Base-by-base conservation (phyloP, 176 grass and related monocot genomes). In the Carex kokanica region DNA sequence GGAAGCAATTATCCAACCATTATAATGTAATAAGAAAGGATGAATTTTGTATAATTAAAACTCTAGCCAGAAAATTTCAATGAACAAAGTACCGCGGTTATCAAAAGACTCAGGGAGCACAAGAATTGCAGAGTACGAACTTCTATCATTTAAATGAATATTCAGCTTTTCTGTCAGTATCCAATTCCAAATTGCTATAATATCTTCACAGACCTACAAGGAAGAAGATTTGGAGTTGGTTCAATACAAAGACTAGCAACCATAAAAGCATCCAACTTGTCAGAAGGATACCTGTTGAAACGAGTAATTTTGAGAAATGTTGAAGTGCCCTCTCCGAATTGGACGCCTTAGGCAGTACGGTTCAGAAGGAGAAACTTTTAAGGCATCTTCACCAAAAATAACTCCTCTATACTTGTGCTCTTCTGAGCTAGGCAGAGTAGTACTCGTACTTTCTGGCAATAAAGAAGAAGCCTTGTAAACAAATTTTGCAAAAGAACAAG, bases 91-190 rank as follows among this genome's bases (percentile, higher is more conserved):
- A 98, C 95, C 95, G 84, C 95, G 84, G 75, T 86, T 98, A 83
- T 95, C 95, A 91, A 98, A 98, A 82, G 92, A 87, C 85, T 98
- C 95, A 23, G 89, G 92, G 31, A 98, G 81, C 87, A 98, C 92
- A 91, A 98, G 86, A 79, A 98, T 87, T 65, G 69, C 90, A 90
- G 90, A 93, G 85, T 94, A 98, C 10, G 91, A 60, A 79, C 78
- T 61, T 90, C 95, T 87, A 17, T 98, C 95, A 84, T 64, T 87
- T 81, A 68, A 74, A 62, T 91, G 88, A 60, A 98, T 91, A 90
- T 95, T 91, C 84, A 95, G 83, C 64, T 98, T 98, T 86, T 93
- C 91, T 14, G 85, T 95, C 87, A 98, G 70, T 84, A 91, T 78
- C 92, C 95, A 95, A 78, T 93, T 91, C 95, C 92, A 98, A 87